phyloP scores from a whole-genome alignment of 2,329 filamentous ascomycete genomes.

The Trichoderma arundinaceum region DNA sequence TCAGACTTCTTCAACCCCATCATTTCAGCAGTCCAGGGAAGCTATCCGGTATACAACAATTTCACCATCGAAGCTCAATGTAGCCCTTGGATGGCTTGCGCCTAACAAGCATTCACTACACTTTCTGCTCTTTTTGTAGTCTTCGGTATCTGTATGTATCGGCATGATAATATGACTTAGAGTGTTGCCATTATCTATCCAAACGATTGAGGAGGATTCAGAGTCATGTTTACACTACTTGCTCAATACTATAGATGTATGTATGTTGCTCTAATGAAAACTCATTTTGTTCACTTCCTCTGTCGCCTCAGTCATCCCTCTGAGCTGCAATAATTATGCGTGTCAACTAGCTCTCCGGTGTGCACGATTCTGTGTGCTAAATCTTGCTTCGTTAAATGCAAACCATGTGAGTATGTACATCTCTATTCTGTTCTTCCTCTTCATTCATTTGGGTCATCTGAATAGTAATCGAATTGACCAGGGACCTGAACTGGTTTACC shows the following conservation, averaged over 20 bases:
- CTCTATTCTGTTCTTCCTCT: not conserved
- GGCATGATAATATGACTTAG: constrained; percentile 13
- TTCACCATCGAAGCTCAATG: constrained; percentile 48
- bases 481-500: constrained; percentile 42
- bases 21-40: constrained; percentile 47
- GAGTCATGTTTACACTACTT: constrained; percentile 32
- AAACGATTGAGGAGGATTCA: constrained; percentile 30
- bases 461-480: constrained; percentile 45
- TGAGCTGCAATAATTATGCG: not conserved
- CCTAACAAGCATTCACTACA: constrained; percentile 27
- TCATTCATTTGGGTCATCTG: constrained; percentile 37
- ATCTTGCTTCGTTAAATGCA: not conserved
- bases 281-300: constrained; percentile 5
- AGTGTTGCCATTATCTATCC: constrained; percentile 19
- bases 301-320: too few species aligned
- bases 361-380: not conserved
- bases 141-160: constrained; percentile 32
- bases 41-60: constrained; percentile 48
- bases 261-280: constrained; percentile 28
- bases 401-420: not conserved
- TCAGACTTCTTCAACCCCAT: constrained; percentile 47
- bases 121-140: not conserved
- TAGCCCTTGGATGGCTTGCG: constrained; percentile 48
- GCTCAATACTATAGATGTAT: constrained; percentile 32
- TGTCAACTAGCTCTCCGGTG: not conserved